Base-by-base conservation (phyloP, 2,329 filamentous ascomycete species). In the Phaeomoniella chlamydospora region DNA sequence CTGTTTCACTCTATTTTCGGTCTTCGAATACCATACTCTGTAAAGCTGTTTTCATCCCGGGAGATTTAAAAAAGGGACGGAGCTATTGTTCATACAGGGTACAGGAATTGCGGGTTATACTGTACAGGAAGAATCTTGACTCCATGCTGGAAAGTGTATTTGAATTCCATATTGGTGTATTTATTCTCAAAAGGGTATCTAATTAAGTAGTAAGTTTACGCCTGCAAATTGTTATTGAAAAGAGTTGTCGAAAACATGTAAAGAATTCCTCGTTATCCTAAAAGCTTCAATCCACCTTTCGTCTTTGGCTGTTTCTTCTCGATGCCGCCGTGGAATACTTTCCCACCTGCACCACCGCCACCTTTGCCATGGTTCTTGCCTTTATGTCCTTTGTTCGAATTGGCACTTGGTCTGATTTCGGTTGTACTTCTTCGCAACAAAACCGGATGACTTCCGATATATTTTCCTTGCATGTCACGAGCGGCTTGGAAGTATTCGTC, bases 401-500 rank as follows among this genome's bases (percentile, higher is more conserved):
- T 77, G n/a, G 68, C 70, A 10, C 77, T 68, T 3, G 85, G 74
- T 53, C 83, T 85, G 57, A 98, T 85, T 57, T 96, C 87, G 4
- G 88, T 94, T 46, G 80, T 93, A 45, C 83, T 85, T 56, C 90
- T 83, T 57, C 82, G 78, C 46, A 96, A 72, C 16, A 83, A 66
- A 17, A 94, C 83, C 0, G 90, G 90, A 57, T 96, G 90, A 55
- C 86, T 94, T 50, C 93, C 88, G 53, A 98, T 96, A 60, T 98
- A 98, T 63, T 98, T 96, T 48, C 87, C 87, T 51, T 94, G 83
- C 90, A 96, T 96, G 63, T 96, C 88, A 62, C 90, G 86, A 49
- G 86, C 88, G 2, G 90, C 88, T 50, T 84, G 76, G 67, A 98
- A 96, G 56, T 92, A 96, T 52, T 94, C 87, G 56, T 98, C 90